Base-by-base conservation (phyloP, 2,329 filamentous ascomycete species). In the Colletotrichum brevisporum region DNA sequence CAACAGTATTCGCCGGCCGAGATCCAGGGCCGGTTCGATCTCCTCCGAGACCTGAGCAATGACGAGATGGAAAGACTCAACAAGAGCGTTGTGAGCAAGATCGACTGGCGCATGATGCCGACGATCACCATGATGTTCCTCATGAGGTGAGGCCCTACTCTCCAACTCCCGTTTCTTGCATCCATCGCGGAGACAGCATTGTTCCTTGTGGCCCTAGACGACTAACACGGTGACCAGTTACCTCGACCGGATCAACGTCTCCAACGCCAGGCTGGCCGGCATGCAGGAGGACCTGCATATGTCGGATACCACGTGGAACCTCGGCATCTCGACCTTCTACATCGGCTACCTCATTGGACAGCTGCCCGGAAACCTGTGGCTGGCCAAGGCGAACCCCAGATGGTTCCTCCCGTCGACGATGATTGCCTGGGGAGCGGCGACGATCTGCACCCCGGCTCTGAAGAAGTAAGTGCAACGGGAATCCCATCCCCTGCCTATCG, bases 211-310 rank as follows among this genome's bases (percentile, higher is more conserved):
- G 9, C 12, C 5, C 15, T 12, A 6, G 5, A 50, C 1, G 13
- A 36, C 64, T 66, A 52, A 60, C 24, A 69, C 26, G 47, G 18
- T 36, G 0, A 2, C 81, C 39, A 85, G 82, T 72, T 85, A 85
- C 72, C 79, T 86, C 60, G 83, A 86, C 71, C 78, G 83, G 56
- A 84, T 83, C 48, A 87, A 86, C 73, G 83, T 86, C 55, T 83
- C 82, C 59, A 81, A 81, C 70, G 80, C 80, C 9, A 75, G 78
- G 55, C 75, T 81, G 21, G 77, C 77, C 16, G 78, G 78, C 3
- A 74, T 82, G 52, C 75, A 79, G 63, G 64, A 73, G 18, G 78
- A 80, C 64, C 74, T 83, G 4, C 27, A 70, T n/a, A 77, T 82
- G 68, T 71, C 59, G 27, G 74, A 78, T 51, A 77, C 74, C 2